Evolutionary conservation across 257 asterid genomes (phyloP).

Genomic region (Sherardia arvensis): DNA sequence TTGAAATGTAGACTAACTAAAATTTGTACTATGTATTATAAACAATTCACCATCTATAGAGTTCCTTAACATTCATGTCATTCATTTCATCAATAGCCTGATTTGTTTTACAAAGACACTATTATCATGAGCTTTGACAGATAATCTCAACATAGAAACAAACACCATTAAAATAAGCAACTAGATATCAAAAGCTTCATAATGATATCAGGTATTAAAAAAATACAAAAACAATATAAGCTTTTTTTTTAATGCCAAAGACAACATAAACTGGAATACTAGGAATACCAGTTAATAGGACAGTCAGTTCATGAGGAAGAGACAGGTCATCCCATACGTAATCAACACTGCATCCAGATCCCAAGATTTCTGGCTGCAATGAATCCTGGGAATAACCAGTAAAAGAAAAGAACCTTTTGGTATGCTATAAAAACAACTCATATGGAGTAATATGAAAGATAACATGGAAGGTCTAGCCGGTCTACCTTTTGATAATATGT

Average conservation of each 20-base stretch:
- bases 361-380: conserved; percentile 63
- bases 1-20: too few species aligned
- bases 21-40: background rate
- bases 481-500: conserved; percentile 90
- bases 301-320: conserved; percentile 79
- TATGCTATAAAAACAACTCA: background rate
- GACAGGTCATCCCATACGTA: conserved; percentile 93
- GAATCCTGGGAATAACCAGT: conserved; percentile 53
- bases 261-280: conserved; percentile 4
- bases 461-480: conserved; percentile 13
- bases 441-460: conserved; percentile 2
- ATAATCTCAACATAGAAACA: background rate
- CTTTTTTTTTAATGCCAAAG: too few species aligned
- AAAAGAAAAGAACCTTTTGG: conserved; percentile 2
- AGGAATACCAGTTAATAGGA: conserved; percentile 72
- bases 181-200: background rate
- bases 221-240: background rate
- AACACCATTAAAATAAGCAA: background rate
- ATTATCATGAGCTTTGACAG: background rate
- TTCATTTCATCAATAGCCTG: background rate
- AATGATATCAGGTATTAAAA: background rate
- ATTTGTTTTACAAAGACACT: background rate
- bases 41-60: background rate
- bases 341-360: conserved; percentile 57
- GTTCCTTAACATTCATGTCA: background rate